These are phyloP conservation scores for Trichophyton benhamiae DNA, from an alignment of 2,329 filamentous ascomycete genomes.

Conservation along the genomic window DNA sequence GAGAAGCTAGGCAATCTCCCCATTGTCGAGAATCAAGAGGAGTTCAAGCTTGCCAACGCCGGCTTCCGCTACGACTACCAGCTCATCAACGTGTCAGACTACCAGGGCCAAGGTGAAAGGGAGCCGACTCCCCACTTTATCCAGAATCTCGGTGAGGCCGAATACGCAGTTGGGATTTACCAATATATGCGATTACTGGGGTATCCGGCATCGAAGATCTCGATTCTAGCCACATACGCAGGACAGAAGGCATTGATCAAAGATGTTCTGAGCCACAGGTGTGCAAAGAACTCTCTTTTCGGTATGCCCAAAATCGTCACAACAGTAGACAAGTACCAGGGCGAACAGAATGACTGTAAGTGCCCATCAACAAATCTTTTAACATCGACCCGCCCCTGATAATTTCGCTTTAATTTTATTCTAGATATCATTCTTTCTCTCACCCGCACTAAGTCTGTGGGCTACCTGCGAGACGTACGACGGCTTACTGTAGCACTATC, in stretches of 20 bases:
- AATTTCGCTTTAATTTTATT: neutral
- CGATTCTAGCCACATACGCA: conserved; percentile 84
- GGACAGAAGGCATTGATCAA: conserved; percentile 79
- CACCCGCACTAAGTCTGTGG: conserved; percentile 74
- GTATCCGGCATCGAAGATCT: conserved; percentile 73
- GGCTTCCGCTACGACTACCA: conserved; percentile 92
- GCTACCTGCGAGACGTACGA: conserved; percentile 85
- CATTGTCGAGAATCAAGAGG: conserved; percentile 52
- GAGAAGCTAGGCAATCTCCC: conserved; percentile 66
- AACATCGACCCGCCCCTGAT: neutral
- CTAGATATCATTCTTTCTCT: conserved; percentile 85
- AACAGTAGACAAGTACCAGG: conserved; percentile 97
- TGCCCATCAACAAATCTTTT: neutral
- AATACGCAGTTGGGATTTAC: conserved; percentile 89
- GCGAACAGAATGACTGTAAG: conserved; percentile 92
- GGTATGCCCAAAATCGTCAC: conserved; percentile 80
- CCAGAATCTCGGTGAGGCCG: conserved; percentile 90
- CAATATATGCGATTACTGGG: conserved; percentile 96
- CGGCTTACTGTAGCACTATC: conserved; percentile 90
- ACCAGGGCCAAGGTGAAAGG: conserved; percentile 76
- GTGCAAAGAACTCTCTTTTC: conserved; percentile 71
- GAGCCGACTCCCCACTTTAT: conserved; percentile 91
- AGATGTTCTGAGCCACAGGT: conserved; percentile 75
- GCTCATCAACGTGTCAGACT: conserved; percentile 90
- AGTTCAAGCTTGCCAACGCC: conserved; percentile 74